Evolutionary conservation across 2,329 filamentous ascomycete genomes (phyloP).

Genomic region (Rachicladosporium sp.): DNA sequence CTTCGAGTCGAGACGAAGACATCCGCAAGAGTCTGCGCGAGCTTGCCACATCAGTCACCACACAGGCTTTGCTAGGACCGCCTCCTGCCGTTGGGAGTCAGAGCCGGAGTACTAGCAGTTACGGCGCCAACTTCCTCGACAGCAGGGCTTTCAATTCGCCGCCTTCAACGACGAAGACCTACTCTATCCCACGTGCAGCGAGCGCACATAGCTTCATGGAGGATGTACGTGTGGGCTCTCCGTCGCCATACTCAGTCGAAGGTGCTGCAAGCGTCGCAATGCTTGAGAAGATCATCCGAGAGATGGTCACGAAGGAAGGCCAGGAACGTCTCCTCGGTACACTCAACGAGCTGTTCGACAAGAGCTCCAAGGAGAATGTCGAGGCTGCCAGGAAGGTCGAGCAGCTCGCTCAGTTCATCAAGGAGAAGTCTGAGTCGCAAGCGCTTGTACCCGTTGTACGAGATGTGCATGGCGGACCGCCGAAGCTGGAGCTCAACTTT

Average conservation of each 20-base stretch:
- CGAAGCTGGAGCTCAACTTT: slow-evolving; percentile 23
- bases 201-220: slow-evolving; percentile 80
- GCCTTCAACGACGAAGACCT: slow-evolving; percentile 51
- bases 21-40: slow-evolving; percentile 87
- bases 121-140: slow-evolving; percentile 33
- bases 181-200: slow-evolving; percentile 69
- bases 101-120: slow-evolving; percentile 15
- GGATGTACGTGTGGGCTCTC: slow-evolving; percentile 58
- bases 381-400: slow-evolving; percentile 53
- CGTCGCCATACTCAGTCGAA: slow-evolving; percentile 51
- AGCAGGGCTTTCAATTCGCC: slow-evolving; percentile 59
- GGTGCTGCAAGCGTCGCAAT: slow-evolving; percentile 61
- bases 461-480: slow-evolving; percentile 24
- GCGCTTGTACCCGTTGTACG: slow-evolving; percentile 39
- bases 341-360: slow-evolving; percentile 54
- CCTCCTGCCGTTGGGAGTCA: slow-evolving; percentile 10
- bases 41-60: slow-evolving; percentile 51
- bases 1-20: slow-evolving; percentile 84
- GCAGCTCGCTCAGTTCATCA: slow-evolving; percentile 38
- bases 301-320: slow-evolving; percentile 96
- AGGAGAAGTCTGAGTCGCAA: slow-evolving; percentile 40
- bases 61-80: slow-evolving; percentile 31
- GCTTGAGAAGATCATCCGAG: slow-evolving; percentile 83
- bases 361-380: slow-evolving; percentile 38
- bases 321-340: slow-evolving; percentile 61